Percentiles rank a stretch among this genome's conserved stretches.
phyloP scores from a whole-genome alignment of 345 rosid genomes.

The Kernera saxatilis region DNA sequence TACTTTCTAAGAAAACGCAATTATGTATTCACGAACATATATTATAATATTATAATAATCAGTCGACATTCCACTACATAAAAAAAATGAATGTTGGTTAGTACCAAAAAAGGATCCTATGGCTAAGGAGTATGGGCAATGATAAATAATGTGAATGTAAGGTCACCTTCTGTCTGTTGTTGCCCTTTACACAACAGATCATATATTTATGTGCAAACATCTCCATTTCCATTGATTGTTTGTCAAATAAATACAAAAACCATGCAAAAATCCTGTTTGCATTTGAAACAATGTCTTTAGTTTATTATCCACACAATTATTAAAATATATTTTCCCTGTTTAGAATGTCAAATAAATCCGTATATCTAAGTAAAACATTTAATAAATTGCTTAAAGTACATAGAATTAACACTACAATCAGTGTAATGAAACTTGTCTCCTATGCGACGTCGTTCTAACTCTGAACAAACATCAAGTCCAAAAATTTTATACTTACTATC shows the following conservation, averaged over 20 bases:
- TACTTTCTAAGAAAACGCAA: too few species aligned
- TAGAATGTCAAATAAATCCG: too few species aligned
- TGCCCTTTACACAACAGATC: slow-evolving; percentile 8
- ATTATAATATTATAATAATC: not conserved
- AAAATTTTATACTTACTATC: not conserved
- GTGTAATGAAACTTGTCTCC: not conserved
- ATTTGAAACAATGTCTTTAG: not conserved
- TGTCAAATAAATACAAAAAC: not conserved
- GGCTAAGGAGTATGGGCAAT: not conserved
- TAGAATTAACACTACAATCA: not conserved
- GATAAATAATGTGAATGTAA: slow-evolving; percentile 1
- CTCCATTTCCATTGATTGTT: slow-evolving; percentile 3
- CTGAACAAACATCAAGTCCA: not conserved
- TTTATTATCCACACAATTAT: not conserved
- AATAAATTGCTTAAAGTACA: not conserved
- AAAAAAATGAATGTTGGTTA: not conserved
- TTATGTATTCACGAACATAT: not conserved
- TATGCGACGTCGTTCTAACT: not conserved
- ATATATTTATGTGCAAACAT: slow-evolving; percentile 17
- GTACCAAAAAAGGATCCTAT: not conserved
- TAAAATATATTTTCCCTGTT: not conserved
- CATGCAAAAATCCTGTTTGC: not conserved
- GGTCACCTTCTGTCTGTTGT: slow-evolving; percentile 24
- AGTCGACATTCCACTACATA: not conserved
- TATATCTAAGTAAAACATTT: not conserved